These are phyloP conservation scores for Nothopassalora personata DNA, from an alignment of 2,329 filamentous ascomycete species.

Conservation along the genomic window DNA sequence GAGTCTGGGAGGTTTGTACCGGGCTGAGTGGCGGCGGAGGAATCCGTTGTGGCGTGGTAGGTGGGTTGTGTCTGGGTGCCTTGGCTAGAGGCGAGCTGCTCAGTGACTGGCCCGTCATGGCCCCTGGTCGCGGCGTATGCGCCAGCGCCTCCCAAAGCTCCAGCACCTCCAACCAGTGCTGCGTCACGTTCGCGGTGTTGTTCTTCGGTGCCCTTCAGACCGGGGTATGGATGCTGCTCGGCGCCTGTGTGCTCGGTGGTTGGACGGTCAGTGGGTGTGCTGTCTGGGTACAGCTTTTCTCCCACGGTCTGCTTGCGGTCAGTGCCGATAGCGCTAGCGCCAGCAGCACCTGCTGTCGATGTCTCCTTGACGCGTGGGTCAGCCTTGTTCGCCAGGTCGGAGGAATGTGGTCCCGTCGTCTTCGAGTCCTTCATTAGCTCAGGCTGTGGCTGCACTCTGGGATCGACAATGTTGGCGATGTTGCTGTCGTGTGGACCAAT, in stretches of 20 bases:
- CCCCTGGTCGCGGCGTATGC: background rate
- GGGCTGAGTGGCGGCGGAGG: background rate
- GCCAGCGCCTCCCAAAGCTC: constrained; percentile 9
- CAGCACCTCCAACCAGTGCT: constrained; percentile 30
- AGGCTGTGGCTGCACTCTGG: constrained; percentile 24
- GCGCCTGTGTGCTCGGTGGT: background rate
- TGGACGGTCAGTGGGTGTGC: background rate
- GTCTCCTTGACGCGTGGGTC: constrained; percentile 13
- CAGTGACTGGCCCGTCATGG: background rate
- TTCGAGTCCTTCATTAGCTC: constrained; percentile 26
- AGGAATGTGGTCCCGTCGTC: constrained; percentile 18
- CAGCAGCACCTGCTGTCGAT: constrained; percentile 21
- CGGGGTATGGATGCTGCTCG: background rate
- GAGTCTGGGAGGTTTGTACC: background rate
- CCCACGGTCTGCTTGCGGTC: background rate
- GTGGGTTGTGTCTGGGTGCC: background rate
- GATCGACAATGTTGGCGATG: constrained; percentile 23
- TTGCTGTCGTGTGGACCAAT: constrained; percentile 27
- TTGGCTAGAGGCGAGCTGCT: background rate
- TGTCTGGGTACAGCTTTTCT: background rate
- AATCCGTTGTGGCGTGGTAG: background rate
- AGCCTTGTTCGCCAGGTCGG: constrained; percentile 18
- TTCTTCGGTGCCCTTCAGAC: background rate
- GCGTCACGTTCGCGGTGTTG: constrained; percentile 31
- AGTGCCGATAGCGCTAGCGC: constrained; percentile 8